Evolutionary conservation across 2,329 filamentous ascomycete species (phyloP).

Genomic region (Paraphaeosphaeria sporulosa): DNA sequence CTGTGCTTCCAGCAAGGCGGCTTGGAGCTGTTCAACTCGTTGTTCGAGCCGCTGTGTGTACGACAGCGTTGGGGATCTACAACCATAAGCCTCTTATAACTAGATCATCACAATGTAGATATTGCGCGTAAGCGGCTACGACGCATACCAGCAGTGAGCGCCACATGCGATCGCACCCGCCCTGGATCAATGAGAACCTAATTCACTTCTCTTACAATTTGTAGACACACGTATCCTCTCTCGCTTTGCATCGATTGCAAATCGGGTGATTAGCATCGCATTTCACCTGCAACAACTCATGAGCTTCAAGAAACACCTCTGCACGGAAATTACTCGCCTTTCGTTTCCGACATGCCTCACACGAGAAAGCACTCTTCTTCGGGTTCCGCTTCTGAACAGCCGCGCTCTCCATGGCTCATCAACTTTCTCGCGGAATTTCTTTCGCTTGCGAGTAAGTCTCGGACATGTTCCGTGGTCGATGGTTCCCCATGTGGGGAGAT

Average conservation of each 20-base stretch:
- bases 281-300: conserved; percentile 16
- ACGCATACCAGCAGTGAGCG: background rate
- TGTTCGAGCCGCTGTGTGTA: conserved; percentile 21
- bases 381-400: conserved; percentile 13
- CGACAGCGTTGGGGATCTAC: conserved; percentile 17
- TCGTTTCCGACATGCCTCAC: conserved; percentile 20
- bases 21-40: conserved; percentile 14
- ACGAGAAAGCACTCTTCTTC: conserved; percentile 24
- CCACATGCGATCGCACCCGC: background rate
- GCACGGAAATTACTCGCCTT: conserved; percentile 9
- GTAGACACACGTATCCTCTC: conserved; percentile 18
- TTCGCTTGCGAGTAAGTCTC: background rate
- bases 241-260: conserved; percentile 17
- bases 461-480: conserved; percentile 3
- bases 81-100: background rate
- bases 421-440: background rate
- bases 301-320: background rate
- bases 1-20: conserved; percentile 3
- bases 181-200: background rate
- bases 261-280: conserved; percentile 18
- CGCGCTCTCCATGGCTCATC: conserved; percentile 12
- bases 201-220: conserved; percentile 15
- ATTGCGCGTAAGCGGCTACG: too few species aligned
- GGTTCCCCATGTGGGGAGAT: background rate
- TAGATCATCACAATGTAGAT: background rate